phyloP scores from a whole-genome alignment of 352 stramenopile genomes.

The Phytophthora ramorum region DNA sequence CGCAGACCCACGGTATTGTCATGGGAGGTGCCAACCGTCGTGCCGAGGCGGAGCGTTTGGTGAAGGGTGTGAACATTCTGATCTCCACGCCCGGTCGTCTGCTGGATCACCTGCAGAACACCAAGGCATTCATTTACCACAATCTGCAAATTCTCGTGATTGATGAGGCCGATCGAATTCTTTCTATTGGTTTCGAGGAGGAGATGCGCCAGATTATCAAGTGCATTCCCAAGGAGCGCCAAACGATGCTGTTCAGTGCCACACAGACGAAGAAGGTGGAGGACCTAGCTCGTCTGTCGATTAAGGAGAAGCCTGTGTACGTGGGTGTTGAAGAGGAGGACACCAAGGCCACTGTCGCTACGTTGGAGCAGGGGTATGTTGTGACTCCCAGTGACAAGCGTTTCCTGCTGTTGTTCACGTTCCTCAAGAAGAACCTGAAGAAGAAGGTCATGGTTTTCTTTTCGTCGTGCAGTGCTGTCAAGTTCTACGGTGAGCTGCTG shows the following conservation, averaged over 20 bases:
- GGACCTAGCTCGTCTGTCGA: constrained; percentile 93
- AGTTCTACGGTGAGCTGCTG: constrained; percentile 99
- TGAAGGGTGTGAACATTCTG: constrained; percentile 97
- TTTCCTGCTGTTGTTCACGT: constrained; percentile 99
- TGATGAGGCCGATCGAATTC: constrained; percentile 98
- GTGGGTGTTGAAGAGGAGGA: constrained; percentile 95
- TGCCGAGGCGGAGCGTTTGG: constrained; percentile 94
- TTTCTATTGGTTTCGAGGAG: constrained; percentile 99
- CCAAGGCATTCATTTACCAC: constrained; percentile 97
- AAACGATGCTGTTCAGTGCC: constrained; percentile 99
- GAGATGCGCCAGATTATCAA: constrained; percentile 99
- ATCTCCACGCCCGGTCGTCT: constrained; percentile 98
- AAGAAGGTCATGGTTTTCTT: constrained; percentile 99
- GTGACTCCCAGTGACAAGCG: constrained; percentile 97
- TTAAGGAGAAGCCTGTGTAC: constrained; percentile 97
- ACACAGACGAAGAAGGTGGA: constrained; percentile 99
- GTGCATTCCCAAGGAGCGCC: constrained; percentile 96
- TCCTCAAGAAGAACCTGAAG: constrained; percentile 99
- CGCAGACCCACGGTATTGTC: constrained; percentile 96
- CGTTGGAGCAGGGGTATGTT: constrained; percentile 98
- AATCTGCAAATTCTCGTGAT: constrained; percentile 98
- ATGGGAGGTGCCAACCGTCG: constrained; percentile 98
- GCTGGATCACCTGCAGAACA: constrained; percentile 98
- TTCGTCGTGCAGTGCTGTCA: constrained; percentile 95
- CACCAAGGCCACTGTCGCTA: constrained; percentile 92